Percentiles rank a stretch among this genome's conserved stretches.
Conservation (phyloP, 192 early-diverging fungal genomes). For the Radiomyces spectabilis region DNA sequence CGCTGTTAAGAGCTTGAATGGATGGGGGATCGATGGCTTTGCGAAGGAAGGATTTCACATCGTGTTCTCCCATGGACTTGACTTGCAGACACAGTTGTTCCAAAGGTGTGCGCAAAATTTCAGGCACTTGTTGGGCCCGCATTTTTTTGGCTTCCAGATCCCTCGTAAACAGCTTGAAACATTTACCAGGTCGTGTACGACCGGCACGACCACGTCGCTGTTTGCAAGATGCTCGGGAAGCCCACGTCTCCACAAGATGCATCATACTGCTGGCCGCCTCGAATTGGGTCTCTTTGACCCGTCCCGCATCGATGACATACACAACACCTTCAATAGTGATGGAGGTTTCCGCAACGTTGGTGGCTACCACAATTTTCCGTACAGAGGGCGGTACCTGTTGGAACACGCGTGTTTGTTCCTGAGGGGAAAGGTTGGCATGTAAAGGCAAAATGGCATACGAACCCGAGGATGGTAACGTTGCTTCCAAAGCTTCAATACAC, state of each 20-base stretch:
- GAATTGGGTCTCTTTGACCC: slow-evolving; percentile 54
- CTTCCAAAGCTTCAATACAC: slow-evolving; percentile 50
- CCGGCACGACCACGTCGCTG: slow-evolving; percentile 78
- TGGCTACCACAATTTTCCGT: slow-evolving; percentile 68
- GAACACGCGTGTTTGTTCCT: slow-evolving; percentile 67
- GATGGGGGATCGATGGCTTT: slow-evolving; percentile 65
- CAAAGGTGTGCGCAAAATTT: slow-evolving; percentile 74
- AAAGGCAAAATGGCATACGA: slow-evolving; percentile 32
- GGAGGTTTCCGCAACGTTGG: slow-evolving; percentile 80
- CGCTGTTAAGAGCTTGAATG: slow-evolving; percentile 37
- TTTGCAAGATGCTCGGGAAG: slow-evolving; percentile 45
- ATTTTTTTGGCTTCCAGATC: slow-evolving; percentile 33
- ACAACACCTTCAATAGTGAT: slow-evolving; percentile 77
- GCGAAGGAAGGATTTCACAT: slow-evolving; percentile 48
- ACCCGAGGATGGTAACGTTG: background rate
- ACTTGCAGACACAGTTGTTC: slow-evolving; percentile 74
- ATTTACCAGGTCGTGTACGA: slow-evolving; percentile 65
- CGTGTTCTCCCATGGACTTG: slow-evolving; percentile 56
- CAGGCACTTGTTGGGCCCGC: slow-evolving; percentile 58
- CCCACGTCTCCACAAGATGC: slow-evolving; percentile 40
- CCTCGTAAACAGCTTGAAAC: slow-evolving; percentile 63
- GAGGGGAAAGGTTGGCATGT: slow-evolving; percentile 60
- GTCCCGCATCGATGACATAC: slow-evolving; percentile 63
- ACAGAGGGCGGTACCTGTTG: slow-evolving; percentile 32
- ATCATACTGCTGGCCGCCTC: slow-evolving; percentile 52